phyloP scores from a whole-genome alignment of 345 rosid genomes.

The Gossypium herbaceum region DNA sequence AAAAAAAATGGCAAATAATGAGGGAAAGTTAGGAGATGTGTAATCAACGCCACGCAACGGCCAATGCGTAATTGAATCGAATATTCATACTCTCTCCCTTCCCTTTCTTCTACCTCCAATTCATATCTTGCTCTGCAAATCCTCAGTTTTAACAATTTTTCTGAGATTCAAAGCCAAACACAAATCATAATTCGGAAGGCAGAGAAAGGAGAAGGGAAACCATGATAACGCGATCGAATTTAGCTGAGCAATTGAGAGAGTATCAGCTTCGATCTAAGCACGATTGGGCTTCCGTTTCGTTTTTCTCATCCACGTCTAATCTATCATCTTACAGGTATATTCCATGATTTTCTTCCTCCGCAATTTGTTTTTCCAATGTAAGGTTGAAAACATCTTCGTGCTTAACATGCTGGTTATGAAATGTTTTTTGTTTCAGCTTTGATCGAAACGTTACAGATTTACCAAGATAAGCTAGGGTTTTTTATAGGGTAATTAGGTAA shows the following conservation, averaged over 20 bases:
- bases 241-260: conserved; percentile 90
- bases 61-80: conserved; percentile 26
- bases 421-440: background rate
- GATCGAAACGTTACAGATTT: conserved; percentile 1
- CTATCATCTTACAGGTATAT: conserved; percentile 65
- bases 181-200: background rate
- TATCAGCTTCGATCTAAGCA: conserved; percentile 94
- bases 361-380: background rate
- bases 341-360: background rate
- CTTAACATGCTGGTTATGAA: background rate
- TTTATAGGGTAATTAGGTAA: background rate
- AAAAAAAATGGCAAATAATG: background rate
- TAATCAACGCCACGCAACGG: conserved; percentile 13
- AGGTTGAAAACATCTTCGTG: background rate
- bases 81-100: conserved; percentile 19
- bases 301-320: conserved; percentile 84
- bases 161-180: conserved; percentile 3
- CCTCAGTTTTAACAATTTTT: conserved; percentile 11
- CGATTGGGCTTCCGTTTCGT: conserved; percentile 97
- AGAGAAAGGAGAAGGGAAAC: conserved; percentile 15
- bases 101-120: conserved; percentile 15
- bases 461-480: background rate
- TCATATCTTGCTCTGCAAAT: conserved; percentile 18
- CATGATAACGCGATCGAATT: conserved; percentile 96
- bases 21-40: conserved; percentile 8